Evolutionary conservation across 352 stramenopile species (phyloP).

Genomic region (Globisporangium viniferum): DNA sequence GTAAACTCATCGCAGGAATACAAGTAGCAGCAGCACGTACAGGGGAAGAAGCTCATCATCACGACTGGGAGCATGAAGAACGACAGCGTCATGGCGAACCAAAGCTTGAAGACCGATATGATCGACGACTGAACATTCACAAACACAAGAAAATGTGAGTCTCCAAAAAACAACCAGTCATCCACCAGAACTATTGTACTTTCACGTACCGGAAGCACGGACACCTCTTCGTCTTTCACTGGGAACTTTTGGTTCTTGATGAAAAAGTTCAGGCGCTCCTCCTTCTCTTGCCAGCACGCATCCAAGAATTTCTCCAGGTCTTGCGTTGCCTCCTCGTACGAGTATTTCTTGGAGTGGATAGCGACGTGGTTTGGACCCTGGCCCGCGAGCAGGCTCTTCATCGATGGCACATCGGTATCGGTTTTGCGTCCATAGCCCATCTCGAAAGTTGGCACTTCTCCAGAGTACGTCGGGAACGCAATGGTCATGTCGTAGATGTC

Average conservation of each 20-base stretch:
- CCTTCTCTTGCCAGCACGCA: conserved; percentile 70
- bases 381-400: conserved; percentile 68
- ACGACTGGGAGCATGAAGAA: conserved; percentile 69
- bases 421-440: conserved; percentile 86
- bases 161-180: neutral
- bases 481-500: conserved; percentile 95
- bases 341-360: conserved; percentile 61
- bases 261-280: conserved; percentile 70
- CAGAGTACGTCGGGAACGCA: conserved; percentile 79
- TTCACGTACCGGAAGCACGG: conserved; percentile 27
- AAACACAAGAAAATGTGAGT: neutral
- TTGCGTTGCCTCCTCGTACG: conserved; percentile 48
- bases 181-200: neutral
- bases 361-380: conserved; percentile 46
- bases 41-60: conserved; percentile 76
- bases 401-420: conserved; percentile 82
- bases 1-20: neutral
- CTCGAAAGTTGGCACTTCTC: conserved; percentile 84
- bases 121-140: conserved; percentile 47
- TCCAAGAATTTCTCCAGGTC: conserved; percentile 70
- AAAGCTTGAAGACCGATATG: conserved; percentile 64
- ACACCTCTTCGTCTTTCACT: conserved; percentile 29
- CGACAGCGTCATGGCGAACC: conserved; percentile 60
- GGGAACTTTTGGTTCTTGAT: conserved; percentile 69
- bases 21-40: conserved; percentile 30